These are phyloP conservation scores for Hamamelis virginiana DNA, from an alignment of 164 flowering plant genomes.

Conservation along the genomic window DNA sequence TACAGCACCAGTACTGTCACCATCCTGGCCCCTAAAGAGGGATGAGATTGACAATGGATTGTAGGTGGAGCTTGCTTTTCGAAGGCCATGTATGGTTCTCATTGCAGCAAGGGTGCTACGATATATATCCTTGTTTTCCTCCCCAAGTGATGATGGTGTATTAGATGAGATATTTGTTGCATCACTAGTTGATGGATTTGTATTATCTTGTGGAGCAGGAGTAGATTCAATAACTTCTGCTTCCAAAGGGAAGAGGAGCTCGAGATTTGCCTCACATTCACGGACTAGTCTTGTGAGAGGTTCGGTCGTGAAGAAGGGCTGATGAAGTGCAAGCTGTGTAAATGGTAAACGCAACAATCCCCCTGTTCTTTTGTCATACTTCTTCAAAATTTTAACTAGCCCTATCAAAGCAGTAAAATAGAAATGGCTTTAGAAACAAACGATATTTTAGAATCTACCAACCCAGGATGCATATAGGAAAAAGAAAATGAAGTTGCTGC, in stretches of 20 bases:
- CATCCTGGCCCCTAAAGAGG: slow-evolving; percentile 42
- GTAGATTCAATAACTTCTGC: slow-evolving; percentile 69
- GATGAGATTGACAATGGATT: slow-evolving; percentile 67
- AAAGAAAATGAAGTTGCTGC: neutral
- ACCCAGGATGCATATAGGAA: neutral
- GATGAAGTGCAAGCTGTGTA: slow-evolving; percentile 63
- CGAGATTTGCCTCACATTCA: slow-evolving; percentile 80
- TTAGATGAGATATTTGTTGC: slow-evolving; percentile 21
- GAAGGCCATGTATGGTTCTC: slow-evolving; percentile 64
- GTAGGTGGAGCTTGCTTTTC: slow-evolving; percentile 74
- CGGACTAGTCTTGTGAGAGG: slow-evolving; percentile 71
- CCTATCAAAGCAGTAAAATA: slow-evolving; percentile 35
- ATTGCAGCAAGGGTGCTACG: slow-evolving; percentile 78
- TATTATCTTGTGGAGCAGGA: slow-evolving; percentile 14
- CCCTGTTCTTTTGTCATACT: slow-evolving; percentile 89
- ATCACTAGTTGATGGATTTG: slow-evolving; percentile 7
- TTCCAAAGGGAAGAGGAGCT: slow-evolving; percentile 74
- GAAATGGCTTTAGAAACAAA: neutral
- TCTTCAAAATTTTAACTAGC: slow-evolving; percentile 80
- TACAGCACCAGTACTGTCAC: slow-evolving; percentile 52
- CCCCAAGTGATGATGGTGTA: slow-evolving; percentile 37
- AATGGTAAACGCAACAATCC: slow-evolving; percentile 66
- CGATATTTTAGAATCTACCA: neutral
- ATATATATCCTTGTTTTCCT: slow-evolving; percentile 50
- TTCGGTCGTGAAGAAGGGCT: slow-evolving; percentile 82